Conservation (phyloP, 306 rosid genomes). For the Cucumis melo region DNA sequence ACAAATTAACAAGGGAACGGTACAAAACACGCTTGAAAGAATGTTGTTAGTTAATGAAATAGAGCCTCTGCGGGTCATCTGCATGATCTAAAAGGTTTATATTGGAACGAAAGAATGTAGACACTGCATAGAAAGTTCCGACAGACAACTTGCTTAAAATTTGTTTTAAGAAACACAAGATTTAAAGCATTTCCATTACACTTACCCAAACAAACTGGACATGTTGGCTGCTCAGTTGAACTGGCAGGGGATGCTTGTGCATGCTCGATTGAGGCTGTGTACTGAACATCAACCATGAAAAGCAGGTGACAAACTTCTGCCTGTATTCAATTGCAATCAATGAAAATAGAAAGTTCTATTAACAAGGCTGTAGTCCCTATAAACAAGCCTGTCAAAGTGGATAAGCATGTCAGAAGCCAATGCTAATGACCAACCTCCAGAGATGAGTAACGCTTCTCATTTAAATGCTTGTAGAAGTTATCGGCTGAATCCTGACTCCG, state of each 20-base stretch:
- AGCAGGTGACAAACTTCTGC: constrained; percentile 65
- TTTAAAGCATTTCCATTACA: background rate
- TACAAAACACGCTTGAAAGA: background rate
- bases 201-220: constrained; percentile 84
- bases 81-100: background rate
- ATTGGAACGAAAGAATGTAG: background rate
- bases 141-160: background rate
- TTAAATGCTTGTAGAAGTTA: constrained; percentile 61
- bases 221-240: constrained; percentile 78
- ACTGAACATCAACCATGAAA: constrained; percentile 77
- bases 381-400: background rate
- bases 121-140: background rate
- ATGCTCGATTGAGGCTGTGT: constrained; percentile 75
- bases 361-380: background rate
- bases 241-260: constrained; percentile 54
- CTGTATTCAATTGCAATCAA: constrained; percentile 13
- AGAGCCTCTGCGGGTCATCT: background rate
- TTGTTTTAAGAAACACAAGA: background rate
- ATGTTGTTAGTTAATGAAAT: background rate
- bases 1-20: background rate
- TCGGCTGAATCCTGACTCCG: constrained; percentile 63
- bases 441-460: constrained; percentile 60
- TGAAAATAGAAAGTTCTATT: background rate
- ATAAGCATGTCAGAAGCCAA: background rate
- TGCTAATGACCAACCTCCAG: constrained; percentile 43